Conservation (phyloP, 2,329 filamentous ascomycete genomes). For the Xylaria arbuscula region DNA sequence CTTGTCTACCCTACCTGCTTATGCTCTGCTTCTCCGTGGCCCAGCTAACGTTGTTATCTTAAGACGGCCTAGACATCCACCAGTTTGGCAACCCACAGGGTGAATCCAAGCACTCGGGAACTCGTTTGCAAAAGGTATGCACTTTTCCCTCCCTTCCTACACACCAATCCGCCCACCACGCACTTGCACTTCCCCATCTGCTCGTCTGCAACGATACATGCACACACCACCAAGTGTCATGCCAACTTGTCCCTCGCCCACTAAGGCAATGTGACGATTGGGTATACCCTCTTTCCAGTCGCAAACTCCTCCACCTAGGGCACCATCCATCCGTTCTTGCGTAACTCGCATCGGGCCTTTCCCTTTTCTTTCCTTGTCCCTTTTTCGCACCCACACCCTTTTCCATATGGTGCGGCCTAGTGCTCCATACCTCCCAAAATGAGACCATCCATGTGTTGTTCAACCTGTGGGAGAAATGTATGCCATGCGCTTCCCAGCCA, state of each 20-base stretch:
- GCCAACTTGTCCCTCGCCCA: constrained; percentile 45
- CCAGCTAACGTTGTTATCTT: constrained; percentile 37
- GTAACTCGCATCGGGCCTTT: constrained; percentile 50
- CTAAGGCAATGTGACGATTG: constrained; percentile 48
- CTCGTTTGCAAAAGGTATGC: constrained; percentile 48
- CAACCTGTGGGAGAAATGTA: constrained; percentile 45
- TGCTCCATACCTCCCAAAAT: constrained; percentile 47
- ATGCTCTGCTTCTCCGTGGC: constrained; percentile 23
- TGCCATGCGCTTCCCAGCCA: constrained; percentile 43
- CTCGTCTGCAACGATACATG: constrained; percentile 52
- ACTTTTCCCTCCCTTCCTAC: constrained; percentile 39
- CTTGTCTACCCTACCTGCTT: constrained; percentile 8
- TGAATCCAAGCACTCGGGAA: constrained; percentile 50
- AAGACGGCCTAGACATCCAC: constrained; percentile 45
- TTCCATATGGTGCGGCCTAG: constrained; percentile 43
- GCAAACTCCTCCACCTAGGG: constrained; percentile 49
- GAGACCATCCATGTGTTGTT: constrained; percentile 46
- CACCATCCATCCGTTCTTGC: constrained; percentile 49
- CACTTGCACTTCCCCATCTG: constrained; percentile 47
- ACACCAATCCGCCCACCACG: constrained; percentile 37
- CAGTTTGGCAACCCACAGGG: constrained; percentile 47
- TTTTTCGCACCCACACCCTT: constrained; percentile 50
- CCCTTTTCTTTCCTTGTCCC: constrained; percentile 49
- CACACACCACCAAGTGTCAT: constrained; percentile 46
- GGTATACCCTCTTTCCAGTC: constrained; percentile 48